A percentile compares a stretch with the other conserved stretches of the same genome.
These are phyloP conservation scores for Lactarius tabidus DNA, from an alignment of 768 basidiomycete genomes.

Conservation along the genomic window DNA sequence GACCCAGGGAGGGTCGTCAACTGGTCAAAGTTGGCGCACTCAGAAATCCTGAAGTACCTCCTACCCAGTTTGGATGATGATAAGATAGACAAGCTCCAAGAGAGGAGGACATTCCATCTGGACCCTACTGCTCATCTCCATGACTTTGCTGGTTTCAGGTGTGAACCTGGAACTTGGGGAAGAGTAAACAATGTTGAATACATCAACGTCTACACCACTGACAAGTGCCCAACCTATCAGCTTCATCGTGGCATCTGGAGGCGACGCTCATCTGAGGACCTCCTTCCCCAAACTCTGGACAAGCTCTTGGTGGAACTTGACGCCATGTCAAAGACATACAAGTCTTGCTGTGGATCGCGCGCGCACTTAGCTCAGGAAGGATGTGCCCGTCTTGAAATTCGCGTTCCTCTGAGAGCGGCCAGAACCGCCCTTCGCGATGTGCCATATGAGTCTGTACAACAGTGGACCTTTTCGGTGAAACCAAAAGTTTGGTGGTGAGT, in stretches of 20 bases:
- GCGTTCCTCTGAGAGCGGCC: background rate
- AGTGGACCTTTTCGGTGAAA: background rate
- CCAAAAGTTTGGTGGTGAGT: background rate
- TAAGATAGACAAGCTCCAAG: background rate
- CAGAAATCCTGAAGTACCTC: background rate
- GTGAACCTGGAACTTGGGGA: background rate
- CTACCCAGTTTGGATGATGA: background rate
- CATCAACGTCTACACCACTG: background rate
- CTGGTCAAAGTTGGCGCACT: background rate
- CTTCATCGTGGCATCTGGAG: too few species aligned
- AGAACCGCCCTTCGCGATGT: background rate
- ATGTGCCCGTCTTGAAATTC: background rate
- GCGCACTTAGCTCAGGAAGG: background rate
- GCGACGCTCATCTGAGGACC: too few species aligned
- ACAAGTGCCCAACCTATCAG: background rate
- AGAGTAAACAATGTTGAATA: background rate
- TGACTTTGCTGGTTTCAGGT: background rate
- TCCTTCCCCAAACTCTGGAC: too few species aligned
- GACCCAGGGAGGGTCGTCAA: background rate
- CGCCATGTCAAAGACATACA: too few species aligned
- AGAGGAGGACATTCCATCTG: background rate
- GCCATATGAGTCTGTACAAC: background rate
- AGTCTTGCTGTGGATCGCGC: background rate
- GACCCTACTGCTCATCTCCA: background rate
- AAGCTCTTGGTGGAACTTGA: too few species aligned